Conservation (phyloP, 2,329 filamentous ascomycete genomes). For the Helicocarpus griseus region DNA sequence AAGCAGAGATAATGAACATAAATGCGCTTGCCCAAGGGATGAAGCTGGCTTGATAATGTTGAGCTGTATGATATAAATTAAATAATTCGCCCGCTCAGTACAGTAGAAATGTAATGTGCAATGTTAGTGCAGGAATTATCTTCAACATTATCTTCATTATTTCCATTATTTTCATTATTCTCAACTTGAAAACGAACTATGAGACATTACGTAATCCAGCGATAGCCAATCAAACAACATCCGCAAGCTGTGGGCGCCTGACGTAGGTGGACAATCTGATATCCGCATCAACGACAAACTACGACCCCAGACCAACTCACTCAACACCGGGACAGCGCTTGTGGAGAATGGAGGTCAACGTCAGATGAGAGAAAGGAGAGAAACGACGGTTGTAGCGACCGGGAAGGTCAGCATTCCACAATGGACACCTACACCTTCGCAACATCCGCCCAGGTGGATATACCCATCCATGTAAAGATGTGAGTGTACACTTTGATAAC, state of each 20-base stretch:
- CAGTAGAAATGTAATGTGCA: too few species aligned
- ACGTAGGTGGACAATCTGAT: neutral
- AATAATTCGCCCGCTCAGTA: too few species aligned
- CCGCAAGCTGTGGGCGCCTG: neutral
- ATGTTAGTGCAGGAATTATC: too few species aligned
- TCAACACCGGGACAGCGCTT: neutral
- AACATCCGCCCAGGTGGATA: constrained; percentile 71
- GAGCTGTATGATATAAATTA: too few species aligned
- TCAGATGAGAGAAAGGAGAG: neutral
- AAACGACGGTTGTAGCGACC: neutral
- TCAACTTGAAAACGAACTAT: neutral
- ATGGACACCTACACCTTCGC: constrained; percentile 96
- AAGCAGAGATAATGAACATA: neutral
- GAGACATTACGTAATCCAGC: neutral
- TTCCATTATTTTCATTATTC: too few species aligned
- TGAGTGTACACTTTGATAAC: constrained; percentile 30
- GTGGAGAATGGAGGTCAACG: neutral
- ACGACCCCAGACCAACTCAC: neutral
- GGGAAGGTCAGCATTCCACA: neutral
- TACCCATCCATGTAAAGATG: constrained; percentile 58
- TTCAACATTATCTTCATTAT: too few species aligned
- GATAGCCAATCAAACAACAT: neutral
- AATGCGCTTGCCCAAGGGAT: too few species aligned
- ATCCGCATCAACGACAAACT: neutral
- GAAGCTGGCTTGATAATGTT: too few species aligned